Evolutionary conservation across 495 filamentous ascomycete genomes (phyloP).

Genomic region (Tricharina praecox): DNA sequence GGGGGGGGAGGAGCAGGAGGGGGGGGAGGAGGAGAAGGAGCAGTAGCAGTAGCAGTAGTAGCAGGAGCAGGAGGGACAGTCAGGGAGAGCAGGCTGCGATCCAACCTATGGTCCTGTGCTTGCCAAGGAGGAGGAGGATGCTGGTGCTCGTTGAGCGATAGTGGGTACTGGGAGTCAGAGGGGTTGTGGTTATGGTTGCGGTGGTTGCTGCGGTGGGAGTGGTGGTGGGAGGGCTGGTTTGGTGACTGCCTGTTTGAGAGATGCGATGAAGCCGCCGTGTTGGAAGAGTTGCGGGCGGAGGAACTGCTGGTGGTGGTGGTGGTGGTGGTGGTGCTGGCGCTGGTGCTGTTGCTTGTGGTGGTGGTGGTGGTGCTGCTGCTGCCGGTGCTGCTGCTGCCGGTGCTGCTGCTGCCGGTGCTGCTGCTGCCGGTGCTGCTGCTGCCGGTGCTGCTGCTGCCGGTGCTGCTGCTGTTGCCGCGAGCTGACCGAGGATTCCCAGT

Average conservation of each 20-base stretch:
- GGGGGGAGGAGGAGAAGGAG: no score
- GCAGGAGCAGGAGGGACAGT: no score
- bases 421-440: not conserved
- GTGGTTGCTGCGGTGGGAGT: not conserved
- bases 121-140: constrained; percentile 3
- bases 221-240: not conserved
- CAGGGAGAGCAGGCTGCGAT: constrained; percentile 13
- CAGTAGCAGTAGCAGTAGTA: no score
- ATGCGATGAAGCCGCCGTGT: not conserved
- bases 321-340: not conserved
- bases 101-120: constrained; percentile 4
- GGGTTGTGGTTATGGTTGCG: not conserved
- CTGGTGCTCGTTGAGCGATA: constrained; percentile 1
- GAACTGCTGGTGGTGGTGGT: not conserved
- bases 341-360: not conserved
- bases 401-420: not conserved
- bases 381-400: no score
- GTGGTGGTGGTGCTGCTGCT: not conserved
- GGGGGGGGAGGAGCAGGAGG: no score
- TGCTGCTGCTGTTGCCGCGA: not conserved
- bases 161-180: not conserved
- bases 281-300: not conserved
- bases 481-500: not conserved
- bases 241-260: not conserved
- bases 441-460: not conserved